Evolutionary conservation across 257 asterid species (phyloP).

Genomic region (Misopates orontium): DNA sequence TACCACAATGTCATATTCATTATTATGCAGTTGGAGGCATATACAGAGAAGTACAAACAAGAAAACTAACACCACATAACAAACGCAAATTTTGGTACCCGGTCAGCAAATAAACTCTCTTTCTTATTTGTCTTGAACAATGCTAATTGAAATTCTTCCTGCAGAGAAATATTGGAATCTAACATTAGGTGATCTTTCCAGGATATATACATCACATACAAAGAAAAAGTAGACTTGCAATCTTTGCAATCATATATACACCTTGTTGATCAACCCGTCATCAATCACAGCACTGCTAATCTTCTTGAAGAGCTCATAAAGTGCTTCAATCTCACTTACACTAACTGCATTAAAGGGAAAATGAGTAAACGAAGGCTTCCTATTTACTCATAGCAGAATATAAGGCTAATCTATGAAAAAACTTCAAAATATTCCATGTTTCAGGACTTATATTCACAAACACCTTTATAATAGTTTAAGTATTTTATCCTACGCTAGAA

Average conservation of each 20-base stretch:
- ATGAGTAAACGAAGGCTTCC: conserved; percentile 22
- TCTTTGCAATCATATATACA: conserved; percentile 25
- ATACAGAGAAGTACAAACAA: neutral
- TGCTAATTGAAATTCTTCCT: conserved; percentile 98
- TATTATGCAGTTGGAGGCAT: conserved; percentile 5
- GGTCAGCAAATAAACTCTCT: conserved; percentile 94
- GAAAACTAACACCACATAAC: conserved; percentile 10
- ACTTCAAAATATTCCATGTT: conserved; percentile 10
- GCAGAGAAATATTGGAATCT: conserved; percentile 33
- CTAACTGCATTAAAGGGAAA: conserved; percentile 63
- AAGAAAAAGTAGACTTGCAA: conserved; percentile 4
- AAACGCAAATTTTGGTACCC: conserved; percentile 52
- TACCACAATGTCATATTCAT: conserved; percentile 6
- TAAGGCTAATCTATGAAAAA: conserved; percentile 11
- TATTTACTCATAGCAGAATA: conserved; percentile 6
- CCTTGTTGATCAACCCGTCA: conserved; percentile 98
- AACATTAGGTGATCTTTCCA: neutral
- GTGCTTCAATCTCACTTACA: conserved; percentile 97
- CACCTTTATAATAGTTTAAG: neutral
- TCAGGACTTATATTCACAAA: conserved; percentile 10
- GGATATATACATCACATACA: conserved; percentile 10
- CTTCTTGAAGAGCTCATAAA: conserved; percentile 94
- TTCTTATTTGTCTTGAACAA: conserved; percentile 95
- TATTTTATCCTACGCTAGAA: neutral
- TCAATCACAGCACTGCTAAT: conserved; percentile 98